A percentile compares a stretch with the other conserved stretches of the same genome.
phyloP scores from a whole-genome alignment of 1,284 basidiomycete genomes.

The Leccinum griseonigrum region DNA sequence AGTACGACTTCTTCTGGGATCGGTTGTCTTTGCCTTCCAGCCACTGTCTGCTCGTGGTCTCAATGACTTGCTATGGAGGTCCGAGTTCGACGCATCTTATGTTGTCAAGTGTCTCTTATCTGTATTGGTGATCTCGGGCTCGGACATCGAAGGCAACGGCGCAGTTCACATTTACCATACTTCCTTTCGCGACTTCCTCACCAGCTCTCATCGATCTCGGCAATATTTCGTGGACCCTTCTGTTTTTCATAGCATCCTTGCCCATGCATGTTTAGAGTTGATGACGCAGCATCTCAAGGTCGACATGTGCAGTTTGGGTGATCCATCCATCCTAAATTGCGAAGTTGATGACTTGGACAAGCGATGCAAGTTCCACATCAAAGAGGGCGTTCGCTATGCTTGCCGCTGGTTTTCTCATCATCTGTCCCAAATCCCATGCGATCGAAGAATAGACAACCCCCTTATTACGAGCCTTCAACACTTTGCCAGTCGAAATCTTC shows the following conservation, averaged over 20 bases:
- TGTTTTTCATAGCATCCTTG: conserved; percentile 15
- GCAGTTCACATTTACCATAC: conserved; percentile 22
- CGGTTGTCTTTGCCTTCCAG: conserved; percentile 14
- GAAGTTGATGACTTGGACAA: conserved; percentile 16
- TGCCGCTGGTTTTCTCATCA: conserved; percentile 25
- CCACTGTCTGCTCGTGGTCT: conserved; percentile 18
- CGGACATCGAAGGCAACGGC: conserved; percentile 3
- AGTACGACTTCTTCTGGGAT: conserved; percentile 15
- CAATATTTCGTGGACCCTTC: conserved; percentile 13
- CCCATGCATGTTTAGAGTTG: conserved; percentile 17
- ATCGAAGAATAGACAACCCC: conserved; percentile 1
- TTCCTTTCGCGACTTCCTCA: conserved; percentile 26
- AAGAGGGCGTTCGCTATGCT: conserved; percentile 20
- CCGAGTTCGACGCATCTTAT: conserved; percentile 7
- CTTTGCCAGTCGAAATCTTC: conserved; percentile 13
- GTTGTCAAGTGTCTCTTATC: conserved; percentile 15
- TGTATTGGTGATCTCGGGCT: conserved; percentile 15
- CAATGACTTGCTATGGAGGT: conserved; percentile 13
- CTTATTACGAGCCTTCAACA: conserved; percentile 15
- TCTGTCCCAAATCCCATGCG: conserved; percentile 11
- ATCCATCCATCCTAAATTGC: conserved; percentile 16
- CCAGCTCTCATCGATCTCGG: conserved; percentile 15
- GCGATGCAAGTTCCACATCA: conserved; percentile 11
- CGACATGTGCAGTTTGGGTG: conserved; percentile 18
- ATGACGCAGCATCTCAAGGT: conserved; percentile 16